phyloP scores from a whole-genome alignment of 257 asterid species.

The Solanum sejunctum region DNA sequence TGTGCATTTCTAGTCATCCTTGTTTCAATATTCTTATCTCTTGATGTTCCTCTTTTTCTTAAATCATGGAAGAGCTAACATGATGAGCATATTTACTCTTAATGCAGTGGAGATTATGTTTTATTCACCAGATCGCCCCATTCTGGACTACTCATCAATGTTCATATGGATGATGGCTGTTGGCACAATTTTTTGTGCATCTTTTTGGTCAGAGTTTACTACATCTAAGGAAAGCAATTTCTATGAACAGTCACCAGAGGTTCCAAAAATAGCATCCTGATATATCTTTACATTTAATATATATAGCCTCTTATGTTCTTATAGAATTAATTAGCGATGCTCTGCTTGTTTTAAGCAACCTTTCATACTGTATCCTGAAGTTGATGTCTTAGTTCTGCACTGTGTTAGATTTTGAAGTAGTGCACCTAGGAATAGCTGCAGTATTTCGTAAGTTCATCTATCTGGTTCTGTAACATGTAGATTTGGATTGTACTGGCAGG shows the following conservation, averaged over 20 bases:
- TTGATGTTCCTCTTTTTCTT: not conserved
- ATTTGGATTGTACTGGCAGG: not conserved
- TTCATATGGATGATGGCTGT: conserved; percentile 93
- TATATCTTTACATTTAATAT: not conserved
- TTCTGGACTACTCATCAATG: conserved; percentile 67
- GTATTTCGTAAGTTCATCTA: not conserved
- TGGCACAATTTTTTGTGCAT: conserved; percentile 71
- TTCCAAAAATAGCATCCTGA: not conserved
- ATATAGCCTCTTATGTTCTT: not conserved
- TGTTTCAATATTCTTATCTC: not conserved
- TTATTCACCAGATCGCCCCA: conserved; percentile 83
- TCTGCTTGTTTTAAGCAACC: not conserved
- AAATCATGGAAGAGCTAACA: not conserved
- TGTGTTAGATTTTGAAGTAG: not conserved
- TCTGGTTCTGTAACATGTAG: not conserved
- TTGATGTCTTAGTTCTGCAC: not conserved
- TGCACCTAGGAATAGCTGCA: not conserved
- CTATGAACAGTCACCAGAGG: conserved; percentile 51
- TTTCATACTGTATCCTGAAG: not conserved
- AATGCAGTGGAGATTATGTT: conserved; percentile 74
- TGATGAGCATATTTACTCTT: conserved; percentile 3
- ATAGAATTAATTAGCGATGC: not conserved
- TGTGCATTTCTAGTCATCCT: not conserved
- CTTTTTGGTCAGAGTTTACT: conserved; percentile 80
- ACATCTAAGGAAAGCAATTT: conserved; percentile 45